phyloP scores from a whole-genome alignment of 2,329 filamentous ascomycete species.

The Botryotinia calthae region DNA sequence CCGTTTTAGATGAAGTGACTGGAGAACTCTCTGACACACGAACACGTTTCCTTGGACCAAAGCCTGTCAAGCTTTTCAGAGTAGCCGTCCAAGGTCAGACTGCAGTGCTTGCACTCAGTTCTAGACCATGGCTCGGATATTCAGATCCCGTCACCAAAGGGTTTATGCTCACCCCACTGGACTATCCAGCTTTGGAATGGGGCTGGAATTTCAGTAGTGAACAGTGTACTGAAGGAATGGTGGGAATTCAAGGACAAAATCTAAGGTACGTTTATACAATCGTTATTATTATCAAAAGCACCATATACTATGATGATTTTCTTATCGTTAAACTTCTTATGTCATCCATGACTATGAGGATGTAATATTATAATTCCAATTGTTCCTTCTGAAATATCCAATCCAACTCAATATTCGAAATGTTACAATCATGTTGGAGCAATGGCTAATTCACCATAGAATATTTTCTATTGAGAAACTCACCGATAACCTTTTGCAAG shows the following conservation, averaged over 20 bases:
- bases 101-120: conserved; percentile 85
- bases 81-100: conserved; percentile 84
- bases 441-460: conserved; percentile 48
- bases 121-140: conserved; percentile 94
- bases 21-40: conserved; percentile 93
- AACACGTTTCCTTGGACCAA: conserved; percentile 89
- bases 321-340: conserved; percentile 43
- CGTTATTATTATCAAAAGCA: conserved; percentile 14
- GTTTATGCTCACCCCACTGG: conserved; percentile 89
- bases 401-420: conserved; percentile 26
- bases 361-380: conserved; percentile 73
- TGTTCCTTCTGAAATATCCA: conserved; percentile 85
- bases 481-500: conserved; percentile 80
- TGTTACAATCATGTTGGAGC: not conserved
- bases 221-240: conserved; percentile 89
- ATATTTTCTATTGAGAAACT: conserved; percentile 91
- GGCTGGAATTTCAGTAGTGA: conserved; percentile 97
- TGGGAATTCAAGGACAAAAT: conserved; percentile 87
- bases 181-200: conserved; percentile 85
- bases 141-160: conserved; percentile 81
- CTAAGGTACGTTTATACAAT: conserved; percentile 61
- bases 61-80: conserved; percentile 83
- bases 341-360: conserved; percentile 43
- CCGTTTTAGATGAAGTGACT: conserved; percentile 90
- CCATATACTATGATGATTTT: conserved; percentile 43